Evolutionary conservation across 352 stramenopile genomes (phyloP), one percentile per base, ranked within the genome.

Genomic region (Phytophthora pluvialis): DNA sequence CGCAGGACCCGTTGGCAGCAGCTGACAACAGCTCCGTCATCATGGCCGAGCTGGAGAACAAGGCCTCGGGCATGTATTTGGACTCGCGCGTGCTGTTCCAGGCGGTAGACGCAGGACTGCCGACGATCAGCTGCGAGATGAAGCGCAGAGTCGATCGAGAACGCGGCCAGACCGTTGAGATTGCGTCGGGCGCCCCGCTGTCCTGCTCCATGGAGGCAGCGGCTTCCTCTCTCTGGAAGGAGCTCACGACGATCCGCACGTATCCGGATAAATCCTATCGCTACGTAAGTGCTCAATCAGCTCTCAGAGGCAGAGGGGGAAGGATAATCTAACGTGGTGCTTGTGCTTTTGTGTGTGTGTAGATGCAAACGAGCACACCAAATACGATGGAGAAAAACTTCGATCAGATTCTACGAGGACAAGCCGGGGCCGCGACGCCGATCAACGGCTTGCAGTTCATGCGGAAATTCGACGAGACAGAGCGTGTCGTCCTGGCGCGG

Each of bases 301-400:
- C 3, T 35, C 21, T 21, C 21, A 21, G 21, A 21, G 21, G 21
- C 21, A 21, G 21, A n/a, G n/a, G n/a, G 21, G 21, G 28, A 4
- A 12, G 6, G n/a, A 11, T 52, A 25, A 13, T 0, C 15, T 28
- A 32, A 55, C 16, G 21, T 21, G 21, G 21, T 21, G 21, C 6
- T 40, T 43, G 28, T 31, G 12, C 29, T 63, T 44, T 57, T 38
- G 9, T 62, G 15, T 49, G 6, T 35, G 2, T 50, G 3, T 26
- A 73, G 68, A 61, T 70, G 45, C 64, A 67, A 60, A 36, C 53
- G 7, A 60, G 31, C 44, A 44, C 45, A 3, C 58, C 58, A 0
- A 58, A 73, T n/a, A 38, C 64, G 18, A 58, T 76, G 47, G 47
- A 76, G 48, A 76, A 73, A 32, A 70, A 60, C 44, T 73, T 72